Conservation (phyloP, 805 yeast species). For the Ogataea paradorogensis region DNA sequence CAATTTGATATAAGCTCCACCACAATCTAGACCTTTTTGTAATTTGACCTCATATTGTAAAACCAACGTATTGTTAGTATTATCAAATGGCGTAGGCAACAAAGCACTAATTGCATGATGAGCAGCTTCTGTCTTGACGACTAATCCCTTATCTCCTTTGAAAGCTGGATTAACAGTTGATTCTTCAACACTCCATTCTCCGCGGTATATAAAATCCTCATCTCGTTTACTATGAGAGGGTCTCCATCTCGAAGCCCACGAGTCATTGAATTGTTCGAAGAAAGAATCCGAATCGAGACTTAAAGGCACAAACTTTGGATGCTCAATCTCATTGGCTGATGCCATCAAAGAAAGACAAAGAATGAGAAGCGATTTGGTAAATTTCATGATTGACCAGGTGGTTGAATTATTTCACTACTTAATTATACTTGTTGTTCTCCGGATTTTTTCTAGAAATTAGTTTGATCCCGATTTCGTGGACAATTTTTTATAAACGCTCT, state of each 20-base stretch:
- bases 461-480: not conserved
- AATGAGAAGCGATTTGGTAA: slow-evolving; percentile 1
- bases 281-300: slow-evolving; percentile 44
- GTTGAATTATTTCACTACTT: not conserved
- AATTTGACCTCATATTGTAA: slow-evolving; percentile 86
- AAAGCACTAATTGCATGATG: slow-evolving; percentile 76
- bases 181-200: slow-evolving; percentile 76
- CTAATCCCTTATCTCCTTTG: slow-evolving; percentile 69
- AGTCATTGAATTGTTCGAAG: slow-evolving; percentile 61
- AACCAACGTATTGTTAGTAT: slow-evolving; percentile 64
- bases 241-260: slow-evolving; percentile 49
- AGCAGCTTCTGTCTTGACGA: slow-evolving; percentile 70
- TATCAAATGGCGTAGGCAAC: slow-evolving; percentile 56
- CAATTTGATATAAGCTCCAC: slow-evolving; percentile 86
- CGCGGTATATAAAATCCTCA: slow-evolving; percentile 58
- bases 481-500: slow-evolving; percentile 13
- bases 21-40: slow-evolving; percentile 77
- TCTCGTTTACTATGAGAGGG: slow-evolving; percentile 55
- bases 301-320: slow-evolving; percentile 38
- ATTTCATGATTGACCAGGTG: slow-evolving; percentile 4
- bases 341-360: slow-evolving; percentile 12
- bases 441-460: slow-evolving; percentile 4
- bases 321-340: slow-evolving; percentile 23
- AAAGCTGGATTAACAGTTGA: slow-evolving; percentile 56
- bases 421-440: not conserved